Percentiles rank a stretch among this genome's conserved stretches.
Evolutionary conservation across 2,329 filamentous ascomycete genomes (phyloP).

Genomic region (Alternaria incomplexa): DNA sequence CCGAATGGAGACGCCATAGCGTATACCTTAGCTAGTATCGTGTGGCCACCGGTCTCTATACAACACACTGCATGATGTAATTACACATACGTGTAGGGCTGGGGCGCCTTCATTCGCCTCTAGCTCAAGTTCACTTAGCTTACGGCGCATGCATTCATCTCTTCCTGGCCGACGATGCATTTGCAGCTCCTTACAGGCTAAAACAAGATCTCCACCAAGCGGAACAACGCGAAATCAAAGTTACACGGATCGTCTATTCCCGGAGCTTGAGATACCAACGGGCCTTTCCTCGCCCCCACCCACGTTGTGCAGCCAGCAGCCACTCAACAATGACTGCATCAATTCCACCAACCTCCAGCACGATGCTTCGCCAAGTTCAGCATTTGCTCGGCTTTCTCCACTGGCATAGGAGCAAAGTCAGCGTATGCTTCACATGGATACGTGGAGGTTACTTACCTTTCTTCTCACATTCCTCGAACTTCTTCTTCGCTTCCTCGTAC

Average conservation of each 20-base stretch:
- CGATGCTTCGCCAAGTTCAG: slow-evolving; percentile 11
- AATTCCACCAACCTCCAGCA: background rate
- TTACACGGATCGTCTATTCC: background rate
- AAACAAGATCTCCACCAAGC: background rate
- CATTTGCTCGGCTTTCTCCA: slow-evolving; percentile 16
- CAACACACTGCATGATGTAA: background rate
- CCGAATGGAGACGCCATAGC: background rate
- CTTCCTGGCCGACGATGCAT: background rate
- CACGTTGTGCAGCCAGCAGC: background rate
- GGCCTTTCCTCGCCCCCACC: background rate
- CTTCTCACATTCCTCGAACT: slow-evolving; percentile 23
- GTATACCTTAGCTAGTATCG: background rate
- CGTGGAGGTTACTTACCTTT: slow-evolving; percentile 3
- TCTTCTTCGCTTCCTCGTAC: slow-evolving; percentile 23
- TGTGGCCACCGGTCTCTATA: background rate
- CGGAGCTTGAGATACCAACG: background rate
- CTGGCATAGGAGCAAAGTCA: background rate
- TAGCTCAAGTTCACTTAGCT: background rate
- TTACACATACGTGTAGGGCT: background rate
- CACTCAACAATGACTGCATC: background rate
- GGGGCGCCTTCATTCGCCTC: background rate
- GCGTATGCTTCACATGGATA: background rate
- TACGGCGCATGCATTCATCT: background rate
- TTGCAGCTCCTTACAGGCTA: background rate
- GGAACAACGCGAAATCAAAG: background rate